phyloP scores from a whole-genome alignment of 2,329 filamentous ascomycete species.

The Colletotrichum paranaense region DNA sequence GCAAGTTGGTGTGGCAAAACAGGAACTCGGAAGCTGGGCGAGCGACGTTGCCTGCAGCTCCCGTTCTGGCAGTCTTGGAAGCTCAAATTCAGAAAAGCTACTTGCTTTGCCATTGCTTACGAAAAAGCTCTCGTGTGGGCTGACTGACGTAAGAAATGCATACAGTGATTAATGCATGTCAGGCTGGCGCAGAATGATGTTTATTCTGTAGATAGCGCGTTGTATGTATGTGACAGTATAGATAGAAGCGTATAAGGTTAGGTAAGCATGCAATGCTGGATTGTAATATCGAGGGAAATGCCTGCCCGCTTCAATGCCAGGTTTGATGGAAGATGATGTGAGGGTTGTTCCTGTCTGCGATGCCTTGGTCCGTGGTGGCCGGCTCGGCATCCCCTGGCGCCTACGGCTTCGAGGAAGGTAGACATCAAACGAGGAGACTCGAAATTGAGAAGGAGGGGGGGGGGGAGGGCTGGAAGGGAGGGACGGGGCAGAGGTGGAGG shows the following conservation, averaged over 20 bases:
- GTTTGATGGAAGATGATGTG: conserved; percentile 9
- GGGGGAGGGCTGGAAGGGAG: conserved; percentile 5
- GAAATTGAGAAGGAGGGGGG: background rate
- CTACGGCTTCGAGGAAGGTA: background rate
- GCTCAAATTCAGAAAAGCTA: background rate
- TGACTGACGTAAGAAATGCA: conserved; percentile 14
- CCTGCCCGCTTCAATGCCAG: background rate
- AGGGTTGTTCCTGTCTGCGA: background rate
- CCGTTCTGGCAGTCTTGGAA: background rate
- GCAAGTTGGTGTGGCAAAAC: conserved; percentile 8
- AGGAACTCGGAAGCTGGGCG: background rate
- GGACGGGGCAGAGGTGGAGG: background rate
- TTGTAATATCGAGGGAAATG: background rate
- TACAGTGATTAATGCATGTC: background rate
- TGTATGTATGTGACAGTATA: conserved; percentile 13
- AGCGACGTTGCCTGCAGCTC: background rate
- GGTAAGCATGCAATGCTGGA: conserved; percentile 2
- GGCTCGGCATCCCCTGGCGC: conserved; percentile 7
- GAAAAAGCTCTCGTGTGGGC: background rate
- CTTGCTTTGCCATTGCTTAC: conserved; percentile 1
- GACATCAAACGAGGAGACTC: background rate
- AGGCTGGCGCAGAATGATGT: background rate
- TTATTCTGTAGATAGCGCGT: background rate
- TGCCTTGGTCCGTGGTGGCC: background rate
- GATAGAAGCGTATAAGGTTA: conserved; percentile 12